Evolutionary conservation across 2,329 filamentous ascomycete genomes (phyloP), one percentile per base, ranked within the genome.

Genomic region (Biscogniauxia mediterranea): DNA sequence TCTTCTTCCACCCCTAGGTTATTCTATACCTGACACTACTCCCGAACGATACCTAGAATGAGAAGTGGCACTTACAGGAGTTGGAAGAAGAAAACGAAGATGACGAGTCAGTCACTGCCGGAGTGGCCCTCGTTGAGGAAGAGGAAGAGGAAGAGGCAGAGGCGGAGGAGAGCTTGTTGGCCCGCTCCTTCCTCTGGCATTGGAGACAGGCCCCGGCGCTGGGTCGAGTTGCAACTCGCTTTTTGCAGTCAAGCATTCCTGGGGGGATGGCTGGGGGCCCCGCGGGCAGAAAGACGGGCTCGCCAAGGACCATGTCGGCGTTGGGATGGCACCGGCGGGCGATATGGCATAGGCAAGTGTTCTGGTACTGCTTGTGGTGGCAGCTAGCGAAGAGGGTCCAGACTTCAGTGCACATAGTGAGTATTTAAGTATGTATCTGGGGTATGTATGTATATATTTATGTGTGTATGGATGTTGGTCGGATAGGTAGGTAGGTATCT

Each of bases 351-450:
- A 61, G 61, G 58, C 64, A 73, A 6, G 72, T 76, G 69, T 75
- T 76, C 54, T 77, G 74, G 64, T 73, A 76, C 54, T 68, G 57
- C 54, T 60, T 68, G 63, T 77, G 75, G 23, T 56, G 56, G 69
- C 76, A 78, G 3, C 60, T 60, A 7, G 51, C 60, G 42, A 68
- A 70, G n/a, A 42, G 61, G 20, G 66, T 73, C 58, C 69, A 72
- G 54, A 75, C 62, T 55, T 74, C 67, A 63, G 67, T 66, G 58
- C 76, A 78, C 76, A 78, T 77, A 42, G 53, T 28, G 55, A 17
- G 23, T 23, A 9, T 46, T 15, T 46, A 46, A 3, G 38, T 42
- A 42, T 7, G 38, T 17, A n/a, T n/a, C n/a, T n/a, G n/a, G n/a
- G n/a, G n/a, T n/a, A n/a, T n/a, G n/a, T n/a, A n/a, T n/a, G n/a